These are phyloP conservation scores for Pseudocercospora musae DNA, from an alignment of 2,329 filamentous ascomycete species.

Conservation along the genomic window DNA sequence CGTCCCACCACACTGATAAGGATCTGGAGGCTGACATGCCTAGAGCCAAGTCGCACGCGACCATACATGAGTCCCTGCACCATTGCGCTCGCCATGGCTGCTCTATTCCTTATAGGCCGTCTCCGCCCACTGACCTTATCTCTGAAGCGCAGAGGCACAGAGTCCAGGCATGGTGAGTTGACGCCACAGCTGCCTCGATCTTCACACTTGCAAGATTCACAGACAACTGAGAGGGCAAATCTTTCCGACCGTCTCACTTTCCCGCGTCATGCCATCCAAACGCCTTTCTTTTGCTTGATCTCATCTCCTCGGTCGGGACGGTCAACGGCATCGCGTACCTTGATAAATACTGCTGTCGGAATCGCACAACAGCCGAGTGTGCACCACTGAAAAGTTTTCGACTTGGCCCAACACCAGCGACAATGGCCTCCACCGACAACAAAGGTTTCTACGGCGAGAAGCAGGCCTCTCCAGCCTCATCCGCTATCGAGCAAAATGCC, in stretches of 20 bases:
- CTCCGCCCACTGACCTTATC: not conserved
- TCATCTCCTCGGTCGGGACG: not conserved
- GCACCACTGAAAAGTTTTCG: not conserved
- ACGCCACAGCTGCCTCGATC: not conserved
- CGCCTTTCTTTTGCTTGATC: not conserved
- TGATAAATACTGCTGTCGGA: not conserved
- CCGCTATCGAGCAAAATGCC: slow-evolving; percentile 23
- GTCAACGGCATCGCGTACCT: not conserved
- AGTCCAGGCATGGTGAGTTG: not conserved
- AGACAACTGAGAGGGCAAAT: not conserved
- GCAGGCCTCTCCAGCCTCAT: slow-evolving; percentile 26
- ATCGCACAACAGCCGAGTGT: not conserved
- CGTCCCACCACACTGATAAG: not conserved
- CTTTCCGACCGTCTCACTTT: not conserved
- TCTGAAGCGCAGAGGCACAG: not conserved
- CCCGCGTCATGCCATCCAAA: not conserved
- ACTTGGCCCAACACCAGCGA: not conserved
- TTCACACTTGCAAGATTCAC: not conserved
- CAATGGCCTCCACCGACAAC: slow-evolving; percentile 13
- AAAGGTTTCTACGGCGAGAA: slow-evolving; percentile 19
- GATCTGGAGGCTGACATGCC: not conserved
- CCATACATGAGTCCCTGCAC: not conserved
- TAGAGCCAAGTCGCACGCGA: not conserved
- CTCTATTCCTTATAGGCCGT: not conserved
- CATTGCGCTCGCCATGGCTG: not conserved